Conservation (phyloP, 2,329 filamentous ascomycete genomes). For the Alternaria sp. region DNA sequence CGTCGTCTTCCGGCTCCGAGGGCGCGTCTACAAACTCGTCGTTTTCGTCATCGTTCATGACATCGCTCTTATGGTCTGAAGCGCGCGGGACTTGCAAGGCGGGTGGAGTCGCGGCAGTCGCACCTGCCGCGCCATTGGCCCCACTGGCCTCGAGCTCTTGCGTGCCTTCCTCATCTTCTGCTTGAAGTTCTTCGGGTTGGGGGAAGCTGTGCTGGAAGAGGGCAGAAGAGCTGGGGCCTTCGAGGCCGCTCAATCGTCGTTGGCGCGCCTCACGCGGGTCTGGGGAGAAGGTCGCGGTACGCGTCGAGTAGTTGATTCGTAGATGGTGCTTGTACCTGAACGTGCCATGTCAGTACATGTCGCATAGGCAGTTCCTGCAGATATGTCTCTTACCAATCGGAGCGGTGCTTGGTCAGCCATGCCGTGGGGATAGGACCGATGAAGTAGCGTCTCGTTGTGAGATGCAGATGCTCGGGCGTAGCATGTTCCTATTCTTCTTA, state of each 20-base stretch:
- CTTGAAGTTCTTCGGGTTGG: constrained; percentile 48
- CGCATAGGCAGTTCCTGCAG: neutral
- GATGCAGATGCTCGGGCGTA: constrained; percentile 65
- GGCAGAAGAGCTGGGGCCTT: constrained; percentile 49
- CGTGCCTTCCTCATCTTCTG: constrained; percentile 32
- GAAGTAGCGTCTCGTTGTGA: constrained; percentile 68
- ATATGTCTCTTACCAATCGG: neutral
- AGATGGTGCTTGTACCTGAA: constrained; percentile 62
- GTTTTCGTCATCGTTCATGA: constrained; percentile 8
- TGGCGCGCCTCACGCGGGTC: constrained; percentile 53
- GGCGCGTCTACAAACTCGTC: constrained; percentile 34
- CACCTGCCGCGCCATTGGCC: constrained; percentile 22
- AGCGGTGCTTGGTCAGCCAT: constrained; percentile 12
- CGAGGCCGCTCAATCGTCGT: constrained; percentile 51
- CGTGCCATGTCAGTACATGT: neutral
- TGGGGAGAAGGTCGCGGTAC: constrained; percentile 59
- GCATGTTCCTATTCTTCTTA: constrained; percentile 60
- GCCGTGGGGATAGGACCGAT: constrained; percentile 64
- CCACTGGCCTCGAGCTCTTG: constrained; percentile 13
- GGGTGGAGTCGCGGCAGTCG: constrained; percentile 31
- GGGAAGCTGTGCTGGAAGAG: constrained; percentile 52
- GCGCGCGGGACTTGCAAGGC: constrained; percentile 40
- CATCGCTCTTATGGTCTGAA: constrained; percentile 30
- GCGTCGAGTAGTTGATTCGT: constrained; percentile 52
- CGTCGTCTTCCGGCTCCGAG: constrained; percentile 41